Conservation (phyloP, 2,329 filamentous ascomycete genomes). For the Ceratocystis variospora region DNA sequence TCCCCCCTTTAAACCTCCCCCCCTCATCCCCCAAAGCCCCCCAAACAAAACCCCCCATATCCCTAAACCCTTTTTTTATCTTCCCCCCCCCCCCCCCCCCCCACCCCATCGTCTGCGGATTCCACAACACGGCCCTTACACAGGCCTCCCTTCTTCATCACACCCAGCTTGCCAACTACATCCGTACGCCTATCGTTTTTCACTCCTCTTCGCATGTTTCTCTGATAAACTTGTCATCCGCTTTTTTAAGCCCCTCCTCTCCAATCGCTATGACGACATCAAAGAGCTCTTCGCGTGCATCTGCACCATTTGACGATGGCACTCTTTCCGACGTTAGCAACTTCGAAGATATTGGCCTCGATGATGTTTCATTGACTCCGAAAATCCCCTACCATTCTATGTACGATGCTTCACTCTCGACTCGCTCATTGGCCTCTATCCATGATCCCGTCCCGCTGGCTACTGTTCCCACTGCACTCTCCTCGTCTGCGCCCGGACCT, state of each 20-base stretch:
- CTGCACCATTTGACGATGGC: conserved; percentile 61
- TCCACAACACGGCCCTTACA: not conserved
- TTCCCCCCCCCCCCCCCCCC: not conserved
- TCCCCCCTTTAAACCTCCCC: not conserved
- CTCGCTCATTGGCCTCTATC: conserved; percentile 23
- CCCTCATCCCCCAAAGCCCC: not conserved
- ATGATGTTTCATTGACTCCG: conserved; percentile 39
- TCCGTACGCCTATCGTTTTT: not conserved
- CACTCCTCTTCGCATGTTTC: not conserved
- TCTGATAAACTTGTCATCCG: not conserved
- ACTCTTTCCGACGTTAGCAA: conserved; percentile 61
- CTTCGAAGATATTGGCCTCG: conserved; percentile 87
- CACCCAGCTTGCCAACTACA: not conserved
- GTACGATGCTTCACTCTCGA: conserved; percentile 23
- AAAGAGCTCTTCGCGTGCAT: conserved; percentile 78
- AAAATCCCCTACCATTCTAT: conserved; percentile 10
- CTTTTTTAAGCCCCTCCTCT: not conserved
- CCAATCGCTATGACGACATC: conserved; percentile 55
- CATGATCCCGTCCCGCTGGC: conserved; percentile 25
- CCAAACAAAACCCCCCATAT: not conserved
- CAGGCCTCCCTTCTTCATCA: not conserved
- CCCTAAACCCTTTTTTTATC: no score
- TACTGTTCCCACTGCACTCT: conserved; percentile 6
- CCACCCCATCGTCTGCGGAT: not conserved
- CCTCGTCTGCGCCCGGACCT: conserved; percentile 9